Evolutionary conservation across 2,329 filamentous ascomycete genomes (phyloP).

Genomic region (Emericellopsis atlantica): DNA sequence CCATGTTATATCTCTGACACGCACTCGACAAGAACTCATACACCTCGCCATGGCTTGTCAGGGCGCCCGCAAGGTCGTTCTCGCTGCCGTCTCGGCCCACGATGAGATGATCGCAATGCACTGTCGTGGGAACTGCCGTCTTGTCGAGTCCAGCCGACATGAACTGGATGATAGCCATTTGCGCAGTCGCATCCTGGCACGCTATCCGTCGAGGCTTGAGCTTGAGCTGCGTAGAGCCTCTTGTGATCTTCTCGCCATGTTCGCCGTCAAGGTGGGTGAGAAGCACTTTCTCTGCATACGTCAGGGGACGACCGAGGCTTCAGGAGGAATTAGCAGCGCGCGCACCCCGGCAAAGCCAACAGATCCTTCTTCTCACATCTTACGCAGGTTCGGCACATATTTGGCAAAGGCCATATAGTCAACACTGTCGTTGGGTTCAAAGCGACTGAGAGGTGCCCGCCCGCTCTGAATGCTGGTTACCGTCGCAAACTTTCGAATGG

Average conservation of each 20-base stretch:
- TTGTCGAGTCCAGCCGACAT: conserved; percentile 24
- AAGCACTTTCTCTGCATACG: conserved; percentile 23
- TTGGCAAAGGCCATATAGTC: too few species aligned
- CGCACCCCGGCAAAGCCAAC: too few species aligned
- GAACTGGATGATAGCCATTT: conserved; percentile 27
- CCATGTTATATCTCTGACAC: conserved; percentile 31
- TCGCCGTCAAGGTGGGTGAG: conserved; percentile 19
- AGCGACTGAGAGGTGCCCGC: too few species aligned
- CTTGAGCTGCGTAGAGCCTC: conserved; percentile 22
- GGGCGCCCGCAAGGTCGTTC: conserved; percentile 13
- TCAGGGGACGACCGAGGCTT: conserved; percentile 12
- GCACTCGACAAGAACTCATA: conserved; percentile 23
- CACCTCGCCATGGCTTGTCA: conserved; percentile 18
- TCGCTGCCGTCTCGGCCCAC: conserved; percentile 15
- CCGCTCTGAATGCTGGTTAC: too few species aligned
- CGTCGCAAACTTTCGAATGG: too few species aligned
- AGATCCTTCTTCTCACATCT: too few species aligned
- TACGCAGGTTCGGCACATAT: too few species aligned
- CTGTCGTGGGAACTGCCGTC: conserved; percentile 22
- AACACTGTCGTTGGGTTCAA: too few species aligned
- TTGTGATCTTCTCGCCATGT: conserved; percentile 15
- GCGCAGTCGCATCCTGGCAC: conserved; percentile 27
- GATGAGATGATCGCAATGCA: conserved; percentile 26
- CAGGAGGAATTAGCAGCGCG: too few species aligned
- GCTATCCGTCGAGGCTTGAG: conserved; percentile 24